Conservation (phyloP, 805 yeast genomes). For the Ogataea populi-albae region DNA sequence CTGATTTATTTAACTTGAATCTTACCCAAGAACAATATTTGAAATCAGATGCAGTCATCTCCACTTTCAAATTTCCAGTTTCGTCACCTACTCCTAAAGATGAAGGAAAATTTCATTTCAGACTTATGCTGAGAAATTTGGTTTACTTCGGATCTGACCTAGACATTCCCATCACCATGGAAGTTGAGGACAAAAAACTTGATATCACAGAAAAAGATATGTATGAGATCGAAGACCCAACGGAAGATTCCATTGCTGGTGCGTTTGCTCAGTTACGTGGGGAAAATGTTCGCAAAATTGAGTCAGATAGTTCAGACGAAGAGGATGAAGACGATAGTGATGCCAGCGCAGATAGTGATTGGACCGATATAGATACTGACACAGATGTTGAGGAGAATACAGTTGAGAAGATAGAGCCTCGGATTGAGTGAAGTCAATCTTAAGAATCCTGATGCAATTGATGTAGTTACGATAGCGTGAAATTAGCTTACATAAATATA, state of each 20-base stretch:
- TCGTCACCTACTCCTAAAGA: conserved; percentile 75
- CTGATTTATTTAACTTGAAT: conserved; percentile 53
- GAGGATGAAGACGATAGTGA: conserved; percentile 38
- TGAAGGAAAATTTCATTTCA: conserved; percentile 63
- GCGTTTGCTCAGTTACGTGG: conserved; percentile 71
- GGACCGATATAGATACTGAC: conserved; percentile 60
- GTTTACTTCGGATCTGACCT: conserved; percentile 82
- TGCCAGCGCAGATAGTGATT: conserved; percentile 30
- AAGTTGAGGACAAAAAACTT: conserved; percentile 61
- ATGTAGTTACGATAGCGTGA: too few relatives aligned
- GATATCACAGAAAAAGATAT: conserved; percentile 40
- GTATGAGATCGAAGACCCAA: conserved; percentile 66
- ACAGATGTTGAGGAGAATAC: conserved; percentile 55
- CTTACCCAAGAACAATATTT: conserved; percentile 50
- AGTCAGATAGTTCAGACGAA: conserved; percentile 41
- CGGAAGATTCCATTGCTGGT: conserved; percentile 73
- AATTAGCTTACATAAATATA: too few relatives aligned
- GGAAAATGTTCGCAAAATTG: conserved; percentile 45
- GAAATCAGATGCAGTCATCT: conserved; percentile 48
- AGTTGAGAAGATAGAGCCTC: too few relatives aligned
- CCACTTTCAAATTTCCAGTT: conserved; percentile 74
- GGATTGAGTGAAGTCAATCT: too few relatives aligned
- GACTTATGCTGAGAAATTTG: conserved; percentile 66
- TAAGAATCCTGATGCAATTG: too few relatives aligned
- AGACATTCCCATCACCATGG: conserved; percentile 65